Evolutionary conservation across 2,329 filamentous ascomycete species (phyloP).

Genomic region (Ceratocystis alfenasii): DNA sequence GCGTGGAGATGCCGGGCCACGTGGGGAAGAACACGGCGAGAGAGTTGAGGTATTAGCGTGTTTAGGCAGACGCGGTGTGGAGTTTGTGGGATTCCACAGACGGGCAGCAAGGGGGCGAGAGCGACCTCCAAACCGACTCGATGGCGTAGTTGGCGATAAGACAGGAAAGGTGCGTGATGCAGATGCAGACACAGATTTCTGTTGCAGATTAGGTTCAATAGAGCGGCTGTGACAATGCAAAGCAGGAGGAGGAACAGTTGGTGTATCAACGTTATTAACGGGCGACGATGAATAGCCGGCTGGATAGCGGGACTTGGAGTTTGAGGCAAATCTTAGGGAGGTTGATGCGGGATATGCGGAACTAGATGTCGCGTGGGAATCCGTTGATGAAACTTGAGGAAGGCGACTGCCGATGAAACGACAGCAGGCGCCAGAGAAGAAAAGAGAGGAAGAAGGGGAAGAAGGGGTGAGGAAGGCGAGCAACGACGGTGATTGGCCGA

Average conservation of each 20-base stretch:
- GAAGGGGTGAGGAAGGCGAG: constrained; percentile 13
- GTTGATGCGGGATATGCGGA: constrained; percentile 10
- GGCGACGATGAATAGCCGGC: not conserved
- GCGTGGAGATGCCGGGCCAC: constrained; percentile 24
- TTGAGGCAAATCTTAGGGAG: constrained; percentile 22
- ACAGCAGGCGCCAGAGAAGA: constrained; percentile 29
- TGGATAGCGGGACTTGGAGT: constrained; percentile 11
- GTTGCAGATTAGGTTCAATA: constrained; percentile 6
- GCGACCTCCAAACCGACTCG: constrained; percentile 25
- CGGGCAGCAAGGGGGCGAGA: constrained; percentile 38
- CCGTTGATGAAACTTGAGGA: constrained; percentile 36
- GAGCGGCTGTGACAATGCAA: constrained; percentile 13
- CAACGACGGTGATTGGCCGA: constrained; percentile 7
- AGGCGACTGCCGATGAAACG: constrained; percentile 36
- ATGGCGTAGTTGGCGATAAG: constrained; percentile 7
- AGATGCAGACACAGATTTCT: constrained; percentile 8
- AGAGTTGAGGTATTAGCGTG: constrained; percentile 23
- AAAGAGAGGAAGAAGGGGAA: constrained; percentile 20
- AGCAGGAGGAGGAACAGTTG: not conserved
- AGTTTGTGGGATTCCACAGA: constrained; percentile 51
- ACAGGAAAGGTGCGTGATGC: not conserved
- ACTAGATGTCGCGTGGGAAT: constrained; percentile 32
- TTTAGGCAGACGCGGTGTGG: constrained; percentile 37
- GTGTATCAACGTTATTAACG: not conserved
- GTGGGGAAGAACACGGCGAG: not conserved